These are phyloP conservation scores for Breynia disticha DNA, from an alignment of 441 rosid genomes.

Conservation along the genomic window DNA sequence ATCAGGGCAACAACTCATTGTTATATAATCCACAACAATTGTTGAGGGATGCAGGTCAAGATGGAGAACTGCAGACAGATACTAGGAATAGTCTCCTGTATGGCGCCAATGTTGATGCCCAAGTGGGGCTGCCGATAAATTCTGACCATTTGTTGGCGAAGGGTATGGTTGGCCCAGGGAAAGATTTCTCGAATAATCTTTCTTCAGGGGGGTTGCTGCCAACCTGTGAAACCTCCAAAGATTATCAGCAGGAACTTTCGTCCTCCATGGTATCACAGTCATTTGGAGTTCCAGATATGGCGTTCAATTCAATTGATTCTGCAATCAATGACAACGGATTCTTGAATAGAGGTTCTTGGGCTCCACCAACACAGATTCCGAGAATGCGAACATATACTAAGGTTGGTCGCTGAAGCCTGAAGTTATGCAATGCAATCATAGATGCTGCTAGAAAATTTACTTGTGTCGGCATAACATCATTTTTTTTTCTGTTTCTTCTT, in stretches of 20 bases:
- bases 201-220: slow-evolving; percentile 34
- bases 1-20: slow-evolving; percentile 33
- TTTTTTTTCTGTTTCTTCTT: background rate
- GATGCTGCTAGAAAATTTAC: too few species aligned
- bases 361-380: slow-evolving; percentile 40
- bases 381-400: slow-evolving; percentile 60
- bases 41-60: slow-evolving; percentile 41
- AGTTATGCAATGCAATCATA: background rate
- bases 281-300: slow-evolving; percentile 52
- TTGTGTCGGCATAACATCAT: background rate
- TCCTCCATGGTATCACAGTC: slow-evolving; percentile 64
- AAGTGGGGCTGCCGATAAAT: slow-evolving; percentile 28
- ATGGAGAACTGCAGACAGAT: slow-evolving; percentile 41
- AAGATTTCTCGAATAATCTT: slow-evolving; percentile 39
- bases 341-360: slow-evolving; percentile 40
- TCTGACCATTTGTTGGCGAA: slow-evolving; percentile 33
- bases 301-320: slow-evolving; percentile 50
- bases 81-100: slow-evolving; percentile 32
- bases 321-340: slow-evolving; percentile 38
- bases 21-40: slow-evolving; percentile 35
- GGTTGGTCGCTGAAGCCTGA: slow-evolving; percentile 26
- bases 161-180: slow-evolving; percentile 34
- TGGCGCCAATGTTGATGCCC: slow-evolving; percentile 27
- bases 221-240: slow-evolving; percentile 39
- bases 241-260: slow-evolving; percentile 50